Evolutionary conservation across 306 rosid species (phyloP).

Genomic region (Quercus rubra): DNA sequence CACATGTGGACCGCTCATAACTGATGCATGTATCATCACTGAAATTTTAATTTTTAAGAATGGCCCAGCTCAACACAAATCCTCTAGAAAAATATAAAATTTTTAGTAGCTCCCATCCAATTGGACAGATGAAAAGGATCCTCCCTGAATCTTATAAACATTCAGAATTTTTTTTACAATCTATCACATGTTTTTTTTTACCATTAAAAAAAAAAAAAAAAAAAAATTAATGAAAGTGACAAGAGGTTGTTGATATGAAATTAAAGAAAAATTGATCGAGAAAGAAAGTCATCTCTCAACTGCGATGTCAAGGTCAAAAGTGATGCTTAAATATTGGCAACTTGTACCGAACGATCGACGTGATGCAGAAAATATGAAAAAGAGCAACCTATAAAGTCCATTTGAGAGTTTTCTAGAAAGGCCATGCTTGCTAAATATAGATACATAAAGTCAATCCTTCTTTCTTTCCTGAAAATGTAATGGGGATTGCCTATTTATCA

Average conservation of each 20-base stretch:
- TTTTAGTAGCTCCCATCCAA: not conserved
- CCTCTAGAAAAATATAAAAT: not conserved
- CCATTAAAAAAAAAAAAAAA: no score
- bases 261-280: not conserved
- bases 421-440: not conserved
- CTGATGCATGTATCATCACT: not conserved
- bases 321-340: not conserved
- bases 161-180: not conserved
- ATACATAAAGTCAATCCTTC: not conserved
- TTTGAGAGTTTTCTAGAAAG: not conserved
- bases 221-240: not conserved
- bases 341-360: not conserved
- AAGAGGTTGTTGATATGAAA: not conserved
- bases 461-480: not conserved
- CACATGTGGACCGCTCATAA: not conserved
- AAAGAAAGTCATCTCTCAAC: not conserved
- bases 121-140: not conserved
- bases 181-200: not conserved
- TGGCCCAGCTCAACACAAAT: no score
- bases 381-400: no score
- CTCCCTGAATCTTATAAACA: not conserved
- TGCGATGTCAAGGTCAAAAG: not conserved
- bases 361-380: not conserved
- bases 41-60: no score
- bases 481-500: not conserved